These are phyloP conservation scores for Aspergillus sojae DNA, from an alignment of 2,329 filamentous ascomycete genomes.

Conservation along the genomic window DNA sequence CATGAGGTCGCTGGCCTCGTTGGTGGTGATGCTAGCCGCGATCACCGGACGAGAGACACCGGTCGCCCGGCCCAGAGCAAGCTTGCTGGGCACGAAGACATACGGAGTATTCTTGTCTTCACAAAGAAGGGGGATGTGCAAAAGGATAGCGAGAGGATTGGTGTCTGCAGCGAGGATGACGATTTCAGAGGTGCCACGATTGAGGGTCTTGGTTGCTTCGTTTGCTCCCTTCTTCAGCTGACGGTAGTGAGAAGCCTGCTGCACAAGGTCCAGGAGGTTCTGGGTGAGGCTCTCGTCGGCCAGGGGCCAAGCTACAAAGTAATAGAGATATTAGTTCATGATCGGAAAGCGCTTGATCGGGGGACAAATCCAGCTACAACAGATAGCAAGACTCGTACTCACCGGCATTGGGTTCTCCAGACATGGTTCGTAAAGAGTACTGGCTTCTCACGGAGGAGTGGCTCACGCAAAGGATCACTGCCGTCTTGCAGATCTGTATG, in stretches of 20 bases:
- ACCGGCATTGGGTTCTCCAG: slow-evolving; percentile 36
- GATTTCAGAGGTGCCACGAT: slow-evolving; percentile 87
- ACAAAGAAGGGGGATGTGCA: slow-evolving; percentile 85
- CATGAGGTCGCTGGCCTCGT: slow-evolving; percentile 85
- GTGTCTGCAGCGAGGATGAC: slow-evolving; percentile 90
- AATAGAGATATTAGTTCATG: slow-evolving; percentile 12
- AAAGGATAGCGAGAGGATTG: slow-evolving; percentile 79
- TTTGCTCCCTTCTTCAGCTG: slow-evolving; percentile 91
- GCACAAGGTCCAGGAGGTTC: slow-evolving; percentile 80
- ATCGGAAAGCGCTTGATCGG: not conserved
- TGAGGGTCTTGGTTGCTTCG: slow-evolving; percentile 84
- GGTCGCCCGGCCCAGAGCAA: slow-evolving; percentile 83
- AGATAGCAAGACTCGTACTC: slow-evolving; percentile 9
- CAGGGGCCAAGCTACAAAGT: slow-evolving; percentile 64
- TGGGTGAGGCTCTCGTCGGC: slow-evolving; percentile 75
- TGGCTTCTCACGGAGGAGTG: slow-evolving; percentile 29
- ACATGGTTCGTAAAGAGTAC: slow-evolving; percentile 28
- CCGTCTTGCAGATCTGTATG: slow-evolving; percentile 23
- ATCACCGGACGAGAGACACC: slow-evolving; percentile 90
- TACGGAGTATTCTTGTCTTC: slow-evolving; percentile 76
- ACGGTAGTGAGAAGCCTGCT: slow-evolving; percentile 64
- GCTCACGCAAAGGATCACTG: slow-evolving; percentile 45
- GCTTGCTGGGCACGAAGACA: slow-evolving; percentile 75
- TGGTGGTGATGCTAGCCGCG: slow-evolving; percentile 83
- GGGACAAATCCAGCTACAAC: not conserved